Evolutionary conservation across 2,329 filamentous ascomycete genomes (phyloP).

Genomic region (Fusarium sp.): DNA sequence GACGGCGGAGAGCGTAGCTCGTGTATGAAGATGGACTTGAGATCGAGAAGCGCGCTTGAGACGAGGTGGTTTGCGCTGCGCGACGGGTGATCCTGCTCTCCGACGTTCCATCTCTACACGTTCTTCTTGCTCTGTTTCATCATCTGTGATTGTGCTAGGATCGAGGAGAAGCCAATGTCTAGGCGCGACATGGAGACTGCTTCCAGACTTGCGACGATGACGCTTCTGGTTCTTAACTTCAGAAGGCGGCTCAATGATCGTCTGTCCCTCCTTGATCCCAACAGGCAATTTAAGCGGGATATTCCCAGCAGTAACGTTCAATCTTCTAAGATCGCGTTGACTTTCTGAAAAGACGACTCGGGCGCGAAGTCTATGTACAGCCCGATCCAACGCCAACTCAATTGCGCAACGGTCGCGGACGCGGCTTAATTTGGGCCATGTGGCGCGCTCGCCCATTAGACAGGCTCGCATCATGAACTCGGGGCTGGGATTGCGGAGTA

Average conservation of each 20-base stretch:
- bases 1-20: constrained; percentile 32
- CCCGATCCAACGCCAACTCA: constrained; percentile 83
- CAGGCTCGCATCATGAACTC: constrained; percentile 88
- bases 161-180: constrained; percentile 53
- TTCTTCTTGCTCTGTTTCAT: constrained; percentile 59
- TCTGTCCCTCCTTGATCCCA: constrained; percentile 24
- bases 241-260: constrained; percentile 31
- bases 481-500: constrained; percentile 84
- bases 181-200: constrained; percentile 57
- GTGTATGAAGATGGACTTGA: constrained; percentile 49
- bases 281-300: constrained; percentile 41
- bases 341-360: constrained; percentile 76
- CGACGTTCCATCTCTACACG: constrained; percentile 55
- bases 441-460: constrained; percentile 82
- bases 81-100: constrained; percentile 41
- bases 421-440: constrained; percentile 89
- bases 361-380: constrained; percentile 75
- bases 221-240: constrained; percentile 50
- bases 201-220: constrained; percentile 62
- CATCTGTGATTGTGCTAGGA: constrained; percentile 54
- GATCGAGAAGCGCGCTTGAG: constrained; percentile 57
- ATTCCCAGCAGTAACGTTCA: constrained; percentile 50
- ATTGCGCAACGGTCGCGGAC: constrained; percentile 90
- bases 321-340: constrained; percentile 67
- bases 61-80: constrained; percentile 55